A percentile compares a stretch with the other conserved stretches of the same genome.
Evolutionary conservation across 2,329 filamentous ascomycete species (phyloP).

Genomic region (Plectosphaerella cucumerina): DNA sequence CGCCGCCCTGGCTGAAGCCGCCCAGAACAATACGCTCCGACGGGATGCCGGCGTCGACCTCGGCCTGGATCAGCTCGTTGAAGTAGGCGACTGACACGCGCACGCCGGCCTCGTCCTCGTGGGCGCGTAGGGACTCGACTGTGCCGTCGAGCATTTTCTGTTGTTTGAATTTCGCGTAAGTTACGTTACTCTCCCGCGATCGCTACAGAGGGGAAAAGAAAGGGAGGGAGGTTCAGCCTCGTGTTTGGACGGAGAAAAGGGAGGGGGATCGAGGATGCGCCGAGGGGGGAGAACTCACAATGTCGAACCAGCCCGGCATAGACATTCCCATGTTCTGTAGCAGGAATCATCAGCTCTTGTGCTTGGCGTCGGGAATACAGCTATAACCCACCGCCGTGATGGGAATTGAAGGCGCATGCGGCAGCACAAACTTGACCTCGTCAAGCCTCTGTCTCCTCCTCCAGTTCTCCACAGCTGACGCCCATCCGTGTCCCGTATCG

Average conservation of each 20-base stretch:
- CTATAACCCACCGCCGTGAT: conserved; percentile 66
- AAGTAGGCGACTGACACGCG: conserved; percentile 70
- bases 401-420: conserved; percentile 81
- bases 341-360: background rate
- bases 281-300: conserved; percentile 42
- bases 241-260: background rate
- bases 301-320: conserved; percentile 89
- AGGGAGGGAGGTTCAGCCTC: background rate
- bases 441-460: conserved; percentile 73
- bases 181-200: background rate
- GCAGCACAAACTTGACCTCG: conserved; percentile 91
- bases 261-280: too few species aligned
- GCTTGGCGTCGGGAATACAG: background rate
- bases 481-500: conserved; percentile 77
- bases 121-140: conserved; percentile 22
- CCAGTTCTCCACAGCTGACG: conserved; percentile 82
- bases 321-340: conserved; percentile 65
- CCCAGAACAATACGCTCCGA: conserved; percentile 81
- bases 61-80: conserved; percentile 71
- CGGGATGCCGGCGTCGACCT: conserved; percentile 77
- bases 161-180: background rate
- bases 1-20: conserved; percentile 83
- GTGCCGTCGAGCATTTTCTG: conserved; percentile 25
- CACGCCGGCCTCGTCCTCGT: conserved; percentile 71
- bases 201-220: background rate